Conservation (phyloP, 1,139 yeast genomes). For the Hemisphaericaspora xylofermentans region DNA sequence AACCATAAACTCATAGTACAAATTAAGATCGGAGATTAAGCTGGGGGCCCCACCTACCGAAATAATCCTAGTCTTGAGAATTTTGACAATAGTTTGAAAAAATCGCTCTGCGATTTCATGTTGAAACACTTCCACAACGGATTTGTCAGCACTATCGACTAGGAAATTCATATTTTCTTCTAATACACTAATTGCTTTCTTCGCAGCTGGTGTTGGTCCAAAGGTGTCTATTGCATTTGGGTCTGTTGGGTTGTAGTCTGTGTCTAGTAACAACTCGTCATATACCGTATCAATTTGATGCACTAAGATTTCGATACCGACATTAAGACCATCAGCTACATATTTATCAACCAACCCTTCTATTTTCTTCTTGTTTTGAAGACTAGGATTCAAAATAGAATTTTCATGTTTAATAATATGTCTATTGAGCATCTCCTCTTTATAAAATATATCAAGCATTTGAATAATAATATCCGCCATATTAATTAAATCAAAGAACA, state of each 20-base stretch:
- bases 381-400: constrained; percentile 77
- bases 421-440: constrained; percentile 71
- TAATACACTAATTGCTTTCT: constrained; percentile 57
- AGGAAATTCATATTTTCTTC: constrained; percentile 74
- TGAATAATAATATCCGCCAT: constrained; percentile 91
- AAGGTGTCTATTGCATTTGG: constrained; percentile 9
- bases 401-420: constrained; percentile 64
- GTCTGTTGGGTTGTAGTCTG: constrained; percentile 35
- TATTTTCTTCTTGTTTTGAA: constrained; percentile 75
- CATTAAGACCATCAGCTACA: constrained; percentile 89
- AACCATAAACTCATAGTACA: constrained; percentile 69
- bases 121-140: constrained; percentile 87
- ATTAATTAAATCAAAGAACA: constrained; percentile 86
- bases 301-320: constrained; percentile 85
- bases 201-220: constrained; percentile 75
- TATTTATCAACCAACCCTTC: constrained; percentile 81
- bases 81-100: constrained; percentile 72
- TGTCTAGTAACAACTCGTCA: constrained; percentile 23
- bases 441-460: constrained; percentile 88
- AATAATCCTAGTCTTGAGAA: constrained; percentile 64
- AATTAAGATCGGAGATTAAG: constrained; percentile 71
- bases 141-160: constrained; percentile 82
- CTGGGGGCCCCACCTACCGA: constrained; percentile 82
- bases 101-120: constrained; percentile 91
- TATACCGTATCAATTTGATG: constrained; percentile 60